phyloP scores from a whole-genome alignment of 495 filamentous ascomycete species.

The Friedmanniomyces simplex region DNA sequence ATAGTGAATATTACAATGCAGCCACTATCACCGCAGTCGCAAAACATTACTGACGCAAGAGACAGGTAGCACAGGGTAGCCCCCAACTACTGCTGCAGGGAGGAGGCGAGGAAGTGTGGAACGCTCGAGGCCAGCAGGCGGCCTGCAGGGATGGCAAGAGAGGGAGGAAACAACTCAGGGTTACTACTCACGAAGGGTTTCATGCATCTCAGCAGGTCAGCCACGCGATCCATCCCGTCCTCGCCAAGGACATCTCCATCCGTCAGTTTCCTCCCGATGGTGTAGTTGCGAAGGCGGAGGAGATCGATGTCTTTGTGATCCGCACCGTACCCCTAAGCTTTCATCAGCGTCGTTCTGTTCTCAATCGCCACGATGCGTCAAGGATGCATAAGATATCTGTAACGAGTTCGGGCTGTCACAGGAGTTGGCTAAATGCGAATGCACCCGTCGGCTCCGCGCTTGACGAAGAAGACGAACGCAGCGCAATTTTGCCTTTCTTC shows the following conservation, averaged over 20 bases:
- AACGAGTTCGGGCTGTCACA: background rate
- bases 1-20: background rate
- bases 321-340: constrained; percentile 56
- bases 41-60: too few relatives aligned
- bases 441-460: too few relatives aligned
- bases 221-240: constrained; percentile 26
- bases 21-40: background rate
- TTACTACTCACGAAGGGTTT: constrained; percentile 32
- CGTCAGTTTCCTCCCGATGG: constrained; percentile 50
- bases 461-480: too few relatives aligned
- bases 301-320: constrained; percentile 67
- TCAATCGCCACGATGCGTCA: background rate
- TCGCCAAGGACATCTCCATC: constrained; percentile 38
- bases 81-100: too few relatives aligned
- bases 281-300: constrained; percentile 66
- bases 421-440: background rate
- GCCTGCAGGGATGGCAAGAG: background rate
- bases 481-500: too few relatives aligned
- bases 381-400: background rate
- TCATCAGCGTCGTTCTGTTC: constrained; percentile 4
- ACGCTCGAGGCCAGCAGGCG: background rate
- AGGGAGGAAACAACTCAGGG: background rate
- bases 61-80: too few relatives aligned
- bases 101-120: background rate
- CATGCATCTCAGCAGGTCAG: constrained; percentile 26